phyloP scores from a whole-genome alignment of 495 filamentous ascomycete genomes.

The Aspergillus wentii region DNA sequence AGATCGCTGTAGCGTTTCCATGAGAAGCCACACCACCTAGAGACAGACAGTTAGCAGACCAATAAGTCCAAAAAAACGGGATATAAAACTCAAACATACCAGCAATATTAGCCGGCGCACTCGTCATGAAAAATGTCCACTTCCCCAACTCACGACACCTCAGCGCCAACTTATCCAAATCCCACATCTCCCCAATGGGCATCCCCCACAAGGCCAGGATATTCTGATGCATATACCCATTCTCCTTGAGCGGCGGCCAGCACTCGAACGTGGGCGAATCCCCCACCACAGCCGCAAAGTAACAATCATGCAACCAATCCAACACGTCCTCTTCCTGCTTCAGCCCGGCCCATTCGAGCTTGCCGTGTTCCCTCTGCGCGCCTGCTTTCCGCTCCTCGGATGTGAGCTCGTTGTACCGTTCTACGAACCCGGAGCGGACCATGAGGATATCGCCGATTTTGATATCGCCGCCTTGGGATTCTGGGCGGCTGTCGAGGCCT shows the following conservation, averaged over 20 bases:
- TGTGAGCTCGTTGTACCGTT: slow-evolving; percentile 43
- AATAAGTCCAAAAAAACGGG: neutral
- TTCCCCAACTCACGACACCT: slow-evolving; percentile 45
- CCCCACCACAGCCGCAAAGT: slow-evolving; percentile 58
- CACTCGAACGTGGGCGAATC: slow-evolving; percentile 59
- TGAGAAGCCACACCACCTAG: slow-evolving; percentile 24
- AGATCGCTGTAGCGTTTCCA: slow-evolving; percentile 41
- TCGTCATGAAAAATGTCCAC: slow-evolving; percentile 68
- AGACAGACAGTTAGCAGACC: neutral
- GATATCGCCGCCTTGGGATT: slow-evolving; percentile 54
- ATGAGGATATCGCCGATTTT: slow-evolving; percentile 63
- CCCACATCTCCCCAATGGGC: slow-evolving; percentile 58
- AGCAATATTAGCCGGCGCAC: slow-evolving; percentile 52
- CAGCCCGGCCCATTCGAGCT: slow-evolving; percentile 50
- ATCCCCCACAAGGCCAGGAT: slow-evolving; percentile 61
- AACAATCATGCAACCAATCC: slow-evolving; percentile 63
- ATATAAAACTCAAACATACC: slow-evolving; percentile 23
- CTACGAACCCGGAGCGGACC: slow-evolving; percentile 61
- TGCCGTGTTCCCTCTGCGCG: slow-evolving; percentile 38
- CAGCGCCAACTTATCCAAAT: slow-evolving; percentile 46
- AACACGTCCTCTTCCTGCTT: slow-evolving; percentile 52
- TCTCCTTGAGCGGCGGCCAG: slow-evolving; percentile 51
- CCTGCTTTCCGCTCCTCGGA: slow-evolving; percentile 32
- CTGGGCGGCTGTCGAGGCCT: slow-evolving; percentile 36
- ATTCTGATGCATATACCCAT: slow-evolving; percentile 53